phyloP scores from a whole-genome alignment of 495 filamentous ascomycete species.

The Penicillium arizonense region DNA sequence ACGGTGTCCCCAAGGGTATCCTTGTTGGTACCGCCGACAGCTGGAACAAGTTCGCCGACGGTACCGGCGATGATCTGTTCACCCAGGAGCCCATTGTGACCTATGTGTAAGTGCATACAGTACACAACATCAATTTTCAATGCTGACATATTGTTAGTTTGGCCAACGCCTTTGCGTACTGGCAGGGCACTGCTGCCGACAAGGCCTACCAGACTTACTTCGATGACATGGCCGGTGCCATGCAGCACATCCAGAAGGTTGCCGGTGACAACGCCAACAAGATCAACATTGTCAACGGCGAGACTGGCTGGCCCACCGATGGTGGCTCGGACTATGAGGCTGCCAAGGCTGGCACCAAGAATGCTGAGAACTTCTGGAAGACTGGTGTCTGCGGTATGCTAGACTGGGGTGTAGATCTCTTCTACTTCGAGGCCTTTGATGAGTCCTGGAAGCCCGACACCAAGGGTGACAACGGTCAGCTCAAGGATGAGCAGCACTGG shows the following conservation, averaged over 20 bases:
- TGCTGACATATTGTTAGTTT: constrained; percentile 38
- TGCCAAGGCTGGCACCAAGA: constrained; percentile 59
- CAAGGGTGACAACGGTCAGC: constrained; percentile 64
- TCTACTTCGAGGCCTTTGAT: constrained; percentile 83
- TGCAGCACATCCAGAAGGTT: constrained; percentile 63
- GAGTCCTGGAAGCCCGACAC: constrained; percentile 76
- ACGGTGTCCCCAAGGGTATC: constrained; percentile 45
- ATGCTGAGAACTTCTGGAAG: constrained; percentile 63
- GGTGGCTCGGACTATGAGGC: constrained; percentile 64
- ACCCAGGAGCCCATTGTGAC: constrained; percentile 56
- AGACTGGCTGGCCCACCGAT: constrained; percentile 68
- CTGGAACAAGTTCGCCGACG: constrained; percentile 80
- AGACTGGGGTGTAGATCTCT: constrained; percentile 72
- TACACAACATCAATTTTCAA: not conserved
- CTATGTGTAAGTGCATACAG: constrained; percentile 50
- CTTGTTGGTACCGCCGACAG: constrained; percentile 76
- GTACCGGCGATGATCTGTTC: constrained; percentile 63
- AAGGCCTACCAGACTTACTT: constrained; percentile 70
- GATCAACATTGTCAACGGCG: constrained; percentile 72
- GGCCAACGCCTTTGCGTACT: constrained; percentile 82
- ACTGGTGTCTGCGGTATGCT: constrained; percentile 69
- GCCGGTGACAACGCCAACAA: constrained; percentile 50
- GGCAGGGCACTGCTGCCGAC: constrained; percentile 65
- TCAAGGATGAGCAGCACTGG: constrained; percentile 75
- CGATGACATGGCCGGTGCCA: constrained; percentile 70